These are phyloP conservation scores for Chamaecyparis obtusa DNA, from an alignment of 75 land plant species.

Conservation along the genomic window DNA sequence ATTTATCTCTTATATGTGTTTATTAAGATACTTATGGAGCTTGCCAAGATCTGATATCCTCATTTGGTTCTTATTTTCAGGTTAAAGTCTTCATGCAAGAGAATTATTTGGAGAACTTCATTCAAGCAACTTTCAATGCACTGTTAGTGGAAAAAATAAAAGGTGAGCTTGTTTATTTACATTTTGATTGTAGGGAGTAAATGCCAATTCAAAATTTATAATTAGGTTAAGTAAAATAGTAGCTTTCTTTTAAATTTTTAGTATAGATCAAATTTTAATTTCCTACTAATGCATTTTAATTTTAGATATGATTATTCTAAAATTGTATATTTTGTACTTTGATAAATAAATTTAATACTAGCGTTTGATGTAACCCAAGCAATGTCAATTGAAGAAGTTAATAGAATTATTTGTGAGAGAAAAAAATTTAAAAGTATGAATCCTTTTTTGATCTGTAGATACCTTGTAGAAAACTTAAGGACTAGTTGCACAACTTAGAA, in stretches of 20 bases:
- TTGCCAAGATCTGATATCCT: neutral
- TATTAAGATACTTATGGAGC: neutral
- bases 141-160: slow-evolving; percentile 75
- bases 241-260: neutral
- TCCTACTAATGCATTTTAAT: neutral
- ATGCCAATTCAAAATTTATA: neutral
- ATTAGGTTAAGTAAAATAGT: neutral
- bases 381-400: neutral
- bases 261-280: neutral
- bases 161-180: slow-evolving; percentile 37
- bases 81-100: slow-evolving; percentile 88
- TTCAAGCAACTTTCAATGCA: slow-evolving; percentile 94
- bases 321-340: neutral
- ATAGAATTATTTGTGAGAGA: neutral
- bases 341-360: neutral
- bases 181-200: neutral
- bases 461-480: neutral
- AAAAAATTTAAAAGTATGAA: neutral
- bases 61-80: slow-evolving; percentile 34
- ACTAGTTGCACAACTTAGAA: too few relatives aligned
- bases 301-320: neutral
- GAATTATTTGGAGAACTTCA: slow-evolving; percentile 88
- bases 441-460: neutral
- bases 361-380: neutral
- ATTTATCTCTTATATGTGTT: neutral